Percentiles rank a stretch among this genome's conserved stretches.
Evolutionary conservation across 164 flowering plant genomes (phyloP).

Genomic region (Piper longum): DNA sequence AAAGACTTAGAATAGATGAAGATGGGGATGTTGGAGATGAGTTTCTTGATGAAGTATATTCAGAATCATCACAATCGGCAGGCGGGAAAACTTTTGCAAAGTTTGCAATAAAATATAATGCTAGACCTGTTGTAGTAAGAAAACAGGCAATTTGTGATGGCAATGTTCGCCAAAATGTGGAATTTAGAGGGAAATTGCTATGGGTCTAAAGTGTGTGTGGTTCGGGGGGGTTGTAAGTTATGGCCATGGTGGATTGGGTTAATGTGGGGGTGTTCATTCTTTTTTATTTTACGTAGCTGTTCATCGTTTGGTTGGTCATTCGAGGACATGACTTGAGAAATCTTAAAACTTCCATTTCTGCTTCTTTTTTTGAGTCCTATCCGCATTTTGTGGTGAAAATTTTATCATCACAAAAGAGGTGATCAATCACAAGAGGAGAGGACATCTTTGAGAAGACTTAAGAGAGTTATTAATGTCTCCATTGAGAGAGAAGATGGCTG

Average conservation of each 20-base stretch:
- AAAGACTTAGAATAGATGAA: constrained; percentile 64
- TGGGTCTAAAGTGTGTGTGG: constrained; percentile 29
- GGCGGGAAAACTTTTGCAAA: not conserved
- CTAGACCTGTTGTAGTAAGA: constrained; percentile 46
- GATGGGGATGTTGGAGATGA: constrained; percentile 98
- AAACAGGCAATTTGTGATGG: constrained; percentile 48
- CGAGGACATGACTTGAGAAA: too few relatives aligned
- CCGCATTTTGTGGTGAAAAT: too few relatives aligned
- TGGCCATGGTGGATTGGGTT: not conserved
- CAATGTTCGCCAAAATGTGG: constrained; percentile 52
- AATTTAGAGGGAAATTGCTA: constrained; percentile 48
- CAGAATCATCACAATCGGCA: constrained; percentile 6
- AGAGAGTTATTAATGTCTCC: too few relatives aligned
- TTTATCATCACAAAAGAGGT: too few relatives aligned
- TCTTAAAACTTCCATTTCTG: too few relatives aligned
- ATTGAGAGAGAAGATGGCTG: too few relatives aligned
- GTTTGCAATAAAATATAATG: constrained; percentile 40
- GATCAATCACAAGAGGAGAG: too few relatives aligned
- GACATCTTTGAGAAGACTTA: too few relatives aligned
- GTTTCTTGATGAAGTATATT: constrained; percentile 58
- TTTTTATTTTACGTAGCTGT: not conserved
- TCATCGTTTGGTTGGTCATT: not conserved
- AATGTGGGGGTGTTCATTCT: not conserved
- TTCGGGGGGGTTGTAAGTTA: not conserved
- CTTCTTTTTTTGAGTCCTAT: too few relatives aligned